Evolutionary conservation across 2,329 filamentous ascomycete species (phyloP), one percentile per base, ranked within the genome.

Genomic region (Cercospora zeae-maydis): DNA sequence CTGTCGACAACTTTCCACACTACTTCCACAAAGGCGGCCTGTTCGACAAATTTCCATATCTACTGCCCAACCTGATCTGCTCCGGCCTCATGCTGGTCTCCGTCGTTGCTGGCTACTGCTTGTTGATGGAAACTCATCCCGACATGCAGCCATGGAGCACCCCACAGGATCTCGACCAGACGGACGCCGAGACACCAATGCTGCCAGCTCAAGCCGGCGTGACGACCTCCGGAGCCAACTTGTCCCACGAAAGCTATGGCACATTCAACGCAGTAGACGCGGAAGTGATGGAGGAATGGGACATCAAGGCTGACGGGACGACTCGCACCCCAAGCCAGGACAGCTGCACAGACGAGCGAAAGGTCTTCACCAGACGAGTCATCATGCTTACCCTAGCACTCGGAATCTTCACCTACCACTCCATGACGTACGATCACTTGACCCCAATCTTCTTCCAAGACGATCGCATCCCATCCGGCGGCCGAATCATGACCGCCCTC

Each of bases 371-470:
- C 1, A 82, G 79, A 76, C 84, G 84, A 42, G 87, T 96, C 64
- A 80, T 90, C 68, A 87, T 90, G 76, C 84, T 96, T 58, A 86
- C 95, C 39, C 72, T 92, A n/a, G 89, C 93, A 1, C 79, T 97
- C 53, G 91, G 89, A 49, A 91, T 97, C 66, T 96, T 96, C 78
- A 95, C 92, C 4, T 96, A 96, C 75, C 93, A 97, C 77, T 92
- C 89, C 37, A 97, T 97, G 92, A 92, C 90, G 0, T 97, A 91
- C 77, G 93, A 97, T 73, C 91, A 96, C 24, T 83, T 97, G 0
- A 82, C 96, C 59, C 93, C 93, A 7, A 96, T 97, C 63, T 97
- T 96, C 78, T 86, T 96, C 57, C 92, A 97, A 75, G 92, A 96
- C 70, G 83, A 87, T 42, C 83, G 84, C 31, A 78, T 77, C 65